These are phyloP conservation scores for Osmozyma mogii DNA, from an alignment of 805 yeast genomes.

Conservation along the genomic window DNA sequence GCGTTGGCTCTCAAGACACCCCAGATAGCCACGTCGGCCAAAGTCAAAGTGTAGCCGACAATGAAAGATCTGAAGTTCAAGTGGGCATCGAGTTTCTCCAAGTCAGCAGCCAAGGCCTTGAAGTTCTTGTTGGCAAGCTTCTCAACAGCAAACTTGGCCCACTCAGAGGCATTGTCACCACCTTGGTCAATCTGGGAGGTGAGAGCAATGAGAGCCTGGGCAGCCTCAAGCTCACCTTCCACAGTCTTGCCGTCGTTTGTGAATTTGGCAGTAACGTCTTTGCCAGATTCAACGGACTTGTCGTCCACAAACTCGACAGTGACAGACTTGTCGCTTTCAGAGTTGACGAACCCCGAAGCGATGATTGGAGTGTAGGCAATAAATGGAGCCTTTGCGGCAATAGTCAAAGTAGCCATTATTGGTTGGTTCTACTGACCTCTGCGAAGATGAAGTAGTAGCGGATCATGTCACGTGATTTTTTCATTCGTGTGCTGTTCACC, in stretches of 20 bases:
- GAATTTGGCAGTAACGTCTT: conserved; percentile 39
- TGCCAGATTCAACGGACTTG: conserved; percentile 40
- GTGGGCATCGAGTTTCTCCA: conserved; percentile 76
- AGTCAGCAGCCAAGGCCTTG: conserved; percentile 68
- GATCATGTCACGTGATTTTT: no score
- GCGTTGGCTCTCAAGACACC: conserved; percentile 91
- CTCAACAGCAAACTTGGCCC: conserved; percentile 61
- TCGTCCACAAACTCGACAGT: conserved; percentile 65
- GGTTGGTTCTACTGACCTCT: background rate
- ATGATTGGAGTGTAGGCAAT: conserved; percentile 74
- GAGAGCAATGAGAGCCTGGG: conserved; percentile 42
- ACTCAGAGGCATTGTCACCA: conserved; percentile 26
- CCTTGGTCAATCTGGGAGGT: conserved; percentile 38
- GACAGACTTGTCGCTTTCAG: conserved; percentile 39
- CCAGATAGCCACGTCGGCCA: conserved; percentile 87
- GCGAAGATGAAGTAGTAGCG: background rate
- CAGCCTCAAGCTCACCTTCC: conserved; percentile 36
- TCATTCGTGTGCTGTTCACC: no score
- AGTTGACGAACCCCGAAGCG: conserved; percentile 70
- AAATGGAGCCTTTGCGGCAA: conserved; percentile 82
- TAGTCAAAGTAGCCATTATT: conserved; percentile 43
- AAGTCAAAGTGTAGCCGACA: conserved; percentile 55
- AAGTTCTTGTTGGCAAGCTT: conserved; percentile 78
- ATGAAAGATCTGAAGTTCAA: conserved; percentile 79
- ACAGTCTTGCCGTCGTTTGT: conserved; percentile 36